Conservation (phyloP, 2,329 filamentous ascomycete genomes). For the Fusarium sp. region DNA sequence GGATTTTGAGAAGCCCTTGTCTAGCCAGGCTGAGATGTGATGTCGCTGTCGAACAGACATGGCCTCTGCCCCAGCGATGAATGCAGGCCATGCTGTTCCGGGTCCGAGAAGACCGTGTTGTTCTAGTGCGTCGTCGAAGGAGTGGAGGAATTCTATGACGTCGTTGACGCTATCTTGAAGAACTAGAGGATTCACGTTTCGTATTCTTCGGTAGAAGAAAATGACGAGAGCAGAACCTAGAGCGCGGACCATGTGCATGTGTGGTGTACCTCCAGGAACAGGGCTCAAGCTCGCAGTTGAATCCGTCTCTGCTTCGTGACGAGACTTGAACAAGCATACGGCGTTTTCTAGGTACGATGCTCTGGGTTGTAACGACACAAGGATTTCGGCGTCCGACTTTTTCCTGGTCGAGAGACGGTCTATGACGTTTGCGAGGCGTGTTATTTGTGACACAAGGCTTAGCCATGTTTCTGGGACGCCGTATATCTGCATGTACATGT, state of each 20-base stretch:
- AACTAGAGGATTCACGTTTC: constrained; percentile 37
- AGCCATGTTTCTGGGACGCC: constrained; percentile 40
- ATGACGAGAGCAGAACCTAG: constrained; percentile 31
- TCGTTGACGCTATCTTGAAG: constrained; percentile 33
- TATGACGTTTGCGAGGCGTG: constrained; percentile 34
- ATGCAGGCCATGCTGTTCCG: constrained; percentile 37
- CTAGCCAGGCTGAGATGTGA: constrained; percentile 32
- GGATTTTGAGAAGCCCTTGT: constrained; percentile 32
- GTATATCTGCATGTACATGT: constrained; percentile 43
- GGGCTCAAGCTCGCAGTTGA: not conserved
- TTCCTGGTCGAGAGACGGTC: constrained; percentile 19
- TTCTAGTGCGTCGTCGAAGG: constrained; percentile 35
- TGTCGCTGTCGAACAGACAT: constrained; percentile 25
- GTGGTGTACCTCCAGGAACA: constrained; percentile 27
- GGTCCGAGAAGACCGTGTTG: constrained; percentile 30
- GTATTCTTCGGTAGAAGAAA: constrained; percentile 38
- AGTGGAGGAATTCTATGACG: constrained; percentile 30
- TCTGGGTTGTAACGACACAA: constrained; percentile 24
- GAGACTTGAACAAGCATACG: constrained; percentile 34
- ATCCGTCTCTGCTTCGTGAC: constrained; percentile 10
- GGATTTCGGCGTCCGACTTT: constrained; percentile 20
- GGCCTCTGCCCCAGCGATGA: constrained; percentile 37
- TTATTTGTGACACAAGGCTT: constrained; percentile 38
- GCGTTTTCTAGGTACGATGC: constrained; percentile 37
- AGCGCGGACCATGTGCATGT: constrained; percentile 38